Base-by-base conservation (phyloP, 129 eudicot species). In the Mikania micrantha region DNA sequence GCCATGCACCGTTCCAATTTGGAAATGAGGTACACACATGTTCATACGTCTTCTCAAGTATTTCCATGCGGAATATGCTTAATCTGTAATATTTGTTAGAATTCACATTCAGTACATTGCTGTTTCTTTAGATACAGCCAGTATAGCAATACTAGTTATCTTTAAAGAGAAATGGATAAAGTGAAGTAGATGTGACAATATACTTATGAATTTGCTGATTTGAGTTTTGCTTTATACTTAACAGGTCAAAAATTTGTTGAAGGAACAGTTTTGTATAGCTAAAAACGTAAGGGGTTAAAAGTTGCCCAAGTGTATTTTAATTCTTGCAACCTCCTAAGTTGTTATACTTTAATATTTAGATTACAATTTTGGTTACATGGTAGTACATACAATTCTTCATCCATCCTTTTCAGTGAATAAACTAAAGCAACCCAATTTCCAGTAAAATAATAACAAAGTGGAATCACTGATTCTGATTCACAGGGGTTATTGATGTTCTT, bases 1-100 rank as follows among this genome's bases (percentile, higher is more conserved):
- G 99, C 97, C 4, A 77, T 94, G 97, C 97, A 90, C 44, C 97
- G 95, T 17, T 94, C 99, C 28, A 90, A 82, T 85, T 64, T 94
- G 88, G 99, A 94, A 63, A 83, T 90, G 82, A 94, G 99, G 99
- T 94, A 84, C 60, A 42, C 54, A 27, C 78, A 81, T 64, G 76
- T 74, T 73, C 66, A 60, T 67, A 35, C 39, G 3, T 52, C 50
- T 39, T n/a, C 11, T 29, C 15, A 60, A 24, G 47, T 21, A 69
- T 57, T 12, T 13, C n/a, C n/a, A n/a, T n/a, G n/a, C n/a, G n/a
- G n/a, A n/a, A n/a, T 64, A 34, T 29, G 38, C 5, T 13, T 9
- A 64, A 64, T 16, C 57, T 70, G 21, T 40, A 70, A 71, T 41
- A 22, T 59, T 32, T 21, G 24, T 36, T 24, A n/a, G 35, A 38